Percentiles rank a stretch among this genome's conserved stretches.
Conservation (phyloP, 192 early-diverging fungal species). For the Phlyctochytrium bullatum region DNA sequence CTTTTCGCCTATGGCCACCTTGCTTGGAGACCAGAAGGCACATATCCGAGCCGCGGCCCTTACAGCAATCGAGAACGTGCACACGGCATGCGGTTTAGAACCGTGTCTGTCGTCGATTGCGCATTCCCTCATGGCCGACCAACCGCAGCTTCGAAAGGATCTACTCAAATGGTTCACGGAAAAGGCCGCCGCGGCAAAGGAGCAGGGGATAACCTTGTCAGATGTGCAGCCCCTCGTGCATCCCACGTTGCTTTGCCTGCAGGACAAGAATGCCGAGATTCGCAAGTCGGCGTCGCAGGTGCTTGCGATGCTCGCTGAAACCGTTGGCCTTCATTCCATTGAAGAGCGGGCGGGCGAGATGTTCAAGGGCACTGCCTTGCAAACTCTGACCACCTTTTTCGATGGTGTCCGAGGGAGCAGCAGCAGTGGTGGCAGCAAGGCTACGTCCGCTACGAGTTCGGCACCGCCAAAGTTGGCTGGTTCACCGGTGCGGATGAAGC, state of each 20-base stretch:
- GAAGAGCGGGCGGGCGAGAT: constrained; percentile 68
- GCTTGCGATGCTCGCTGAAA: constrained; percentile 63
- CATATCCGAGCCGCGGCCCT: constrained; percentile 79
- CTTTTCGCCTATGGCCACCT: constrained; percentile 64
- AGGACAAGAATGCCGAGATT: constrained; percentile 87
- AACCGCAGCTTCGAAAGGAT: constrained; percentile 85
- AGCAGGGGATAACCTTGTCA: constrained; percentile 31
- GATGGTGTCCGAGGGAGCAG: constrained; percentile 13
- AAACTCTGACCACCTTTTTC: constrained; percentile 64
- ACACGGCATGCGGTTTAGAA: constrained; percentile 69
- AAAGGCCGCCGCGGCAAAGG: constrained; percentile 48
- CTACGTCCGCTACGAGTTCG: background rate
- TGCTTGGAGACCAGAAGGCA: constrained; percentile 87
- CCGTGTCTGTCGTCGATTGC: constrained; percentile 62
- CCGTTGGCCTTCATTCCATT: constrained; percentile 71
- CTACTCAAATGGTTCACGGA: constrained; percentile 78
- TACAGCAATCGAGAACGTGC: constrained; percentile 68
- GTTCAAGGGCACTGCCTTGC: constrained; percentile 71
- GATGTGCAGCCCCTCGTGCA: constrained; percentile 66
- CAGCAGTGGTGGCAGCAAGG: background rate
- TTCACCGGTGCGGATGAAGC: constrained; percentile 8
- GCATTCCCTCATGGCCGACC: constrained; percentile 69
- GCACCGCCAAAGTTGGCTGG: background rate
- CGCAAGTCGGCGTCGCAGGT: constrained; percentile 78
- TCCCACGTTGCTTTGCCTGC: constrained; percentile 75